A percentile compares a stretch with the other conserved stretches of the same genome.
These are phyloP conservation scores for Zygosaccharomyces rouxii DNA, from an alignment of 805 yeast genomes.

Conservation along the genomic window DNA sequence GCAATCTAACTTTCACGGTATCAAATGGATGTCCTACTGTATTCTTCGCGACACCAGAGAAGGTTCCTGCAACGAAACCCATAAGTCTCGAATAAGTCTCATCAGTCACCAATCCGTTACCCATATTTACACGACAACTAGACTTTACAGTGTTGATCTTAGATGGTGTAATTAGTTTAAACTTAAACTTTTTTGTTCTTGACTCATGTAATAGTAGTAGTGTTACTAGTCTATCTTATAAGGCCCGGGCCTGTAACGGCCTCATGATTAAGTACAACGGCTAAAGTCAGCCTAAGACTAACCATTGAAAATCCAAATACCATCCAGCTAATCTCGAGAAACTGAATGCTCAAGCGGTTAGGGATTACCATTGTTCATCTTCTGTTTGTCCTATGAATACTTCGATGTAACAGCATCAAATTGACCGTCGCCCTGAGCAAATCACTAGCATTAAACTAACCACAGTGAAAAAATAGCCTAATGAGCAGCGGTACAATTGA, in stretches of 20 bases:
- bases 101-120: constrained; percentile 14
- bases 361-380: not conserved
- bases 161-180: not conserved
- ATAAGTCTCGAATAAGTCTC: constrained; percentile 35
- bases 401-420: not conserved
- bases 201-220: not conserved
- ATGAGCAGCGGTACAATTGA: not conserved
- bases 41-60: constrained; percentile 81
- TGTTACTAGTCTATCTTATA: not conserved
- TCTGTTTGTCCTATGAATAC: not conserved
- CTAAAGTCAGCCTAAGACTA: not conserved
- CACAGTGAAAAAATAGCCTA: not conserved
- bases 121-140: not conserved
- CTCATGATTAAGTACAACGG: not conserved
- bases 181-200: not conserved
- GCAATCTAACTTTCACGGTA: constrained; percentile 81
- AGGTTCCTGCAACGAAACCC: constrained; percentile 86
- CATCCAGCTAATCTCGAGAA: not conserved
- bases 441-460: not conserved
- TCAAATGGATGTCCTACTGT: constrained; percentile 93
- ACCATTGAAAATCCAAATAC: not conserved
- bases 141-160: not conserved
- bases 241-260: constrained; percentile 16
- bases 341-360: not conserved
- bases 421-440: not conserved